A percentile compares a stretch with the other conserved stretches of the same genome.
These are phyloP conservation scores for Abortiporus biennis DNA, from an alignment of 1,284 basidiomycete species.

Conservation along the genomic window DNA sequence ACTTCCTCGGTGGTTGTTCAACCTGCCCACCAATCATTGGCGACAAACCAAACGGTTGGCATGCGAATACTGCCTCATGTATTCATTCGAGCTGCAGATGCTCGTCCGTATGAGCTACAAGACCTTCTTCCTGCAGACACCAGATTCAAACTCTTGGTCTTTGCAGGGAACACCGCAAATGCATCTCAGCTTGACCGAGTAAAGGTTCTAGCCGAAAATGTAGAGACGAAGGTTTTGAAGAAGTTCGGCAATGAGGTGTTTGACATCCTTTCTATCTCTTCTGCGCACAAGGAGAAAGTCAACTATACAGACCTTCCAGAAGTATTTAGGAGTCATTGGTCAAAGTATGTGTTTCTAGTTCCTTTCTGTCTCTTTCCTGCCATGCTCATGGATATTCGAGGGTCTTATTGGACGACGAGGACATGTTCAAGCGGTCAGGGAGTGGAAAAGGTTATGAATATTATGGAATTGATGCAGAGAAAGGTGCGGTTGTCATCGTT, in stretches of 20 bases:
- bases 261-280: constrained; percentile 13
- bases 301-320: constrained; percentile 23
- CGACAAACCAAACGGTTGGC: constrained; percentile 46
- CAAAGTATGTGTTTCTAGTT: constrained; percentile 17
- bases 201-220: too few relatives aligned
- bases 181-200: too few relatives aligned
- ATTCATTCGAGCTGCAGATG: constrained; percentile 59
- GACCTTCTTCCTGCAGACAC: constrained; percentile 62
- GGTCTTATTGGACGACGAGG: constrained; percentile 17
- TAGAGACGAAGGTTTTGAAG: too few relatives aligned
- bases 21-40: constrained; percentile 35
- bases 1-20: constrained; percentile 44
- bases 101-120: constrained; percentile 58
- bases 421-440: constrained; percentile 15
- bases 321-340: constrained; percentile 23
- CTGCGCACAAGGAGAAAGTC: constrained; percentile 16
- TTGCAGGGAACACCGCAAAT: constrained; percentile 16
- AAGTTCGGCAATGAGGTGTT: constrained; percentile 12
- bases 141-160: constrained; percentile 18
- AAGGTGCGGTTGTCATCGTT: constrained; percentile 34
- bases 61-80: constrained; percentile 54
- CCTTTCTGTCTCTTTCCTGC: not conserved
- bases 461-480: constrained; percentile 28
- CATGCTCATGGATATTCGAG: constrained; percentile 8
- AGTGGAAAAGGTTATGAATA: constrained; percentile 28